Conservation (phyloP, 140 eudicot species). For the Anethum foeniculum region DNA sequence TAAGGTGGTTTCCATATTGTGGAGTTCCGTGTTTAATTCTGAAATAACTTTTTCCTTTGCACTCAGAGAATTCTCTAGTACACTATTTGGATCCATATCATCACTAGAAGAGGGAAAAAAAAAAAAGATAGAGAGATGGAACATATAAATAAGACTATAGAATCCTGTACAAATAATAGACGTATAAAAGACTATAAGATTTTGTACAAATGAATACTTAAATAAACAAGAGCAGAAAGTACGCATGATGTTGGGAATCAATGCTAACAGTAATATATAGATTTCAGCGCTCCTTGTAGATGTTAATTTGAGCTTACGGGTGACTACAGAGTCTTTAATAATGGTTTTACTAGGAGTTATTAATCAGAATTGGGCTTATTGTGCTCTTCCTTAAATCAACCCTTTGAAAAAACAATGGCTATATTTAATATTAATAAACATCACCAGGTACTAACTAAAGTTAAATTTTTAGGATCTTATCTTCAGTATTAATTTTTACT, state of each 20-base stretch:
- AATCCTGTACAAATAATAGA: background rate
- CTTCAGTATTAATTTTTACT: background rate
- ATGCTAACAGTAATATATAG: background rate
- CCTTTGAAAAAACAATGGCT: background rate
- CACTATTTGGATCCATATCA: conserved; percentile 55
- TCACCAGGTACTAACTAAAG: too few species aligned
- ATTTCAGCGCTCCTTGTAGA: background rate
- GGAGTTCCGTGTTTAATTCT: conserved; percentile 84
- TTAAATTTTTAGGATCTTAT: too few species aligned
- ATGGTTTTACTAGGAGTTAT: background rate
- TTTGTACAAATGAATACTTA: background rate
- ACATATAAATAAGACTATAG: background rate
- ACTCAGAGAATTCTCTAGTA: conserved; percentile 74
- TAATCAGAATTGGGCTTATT: background rate
- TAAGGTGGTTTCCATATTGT: conserved; percentile 63
- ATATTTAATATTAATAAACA: too few species aligned
- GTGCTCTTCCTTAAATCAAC: background rate
- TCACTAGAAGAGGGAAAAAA: conserved; percentile 42
- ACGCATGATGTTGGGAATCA: background rate
- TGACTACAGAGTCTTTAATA: background rate
- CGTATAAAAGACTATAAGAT: background rate
- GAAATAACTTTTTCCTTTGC: conserved; percentile 98
- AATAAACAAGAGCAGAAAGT: background rate
- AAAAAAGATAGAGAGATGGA: background rate
- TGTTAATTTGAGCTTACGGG: background rate